phyloP scores from a whole-genome alignment of 73 alveolate species.

The Paramecium primaurelia region DNA sequence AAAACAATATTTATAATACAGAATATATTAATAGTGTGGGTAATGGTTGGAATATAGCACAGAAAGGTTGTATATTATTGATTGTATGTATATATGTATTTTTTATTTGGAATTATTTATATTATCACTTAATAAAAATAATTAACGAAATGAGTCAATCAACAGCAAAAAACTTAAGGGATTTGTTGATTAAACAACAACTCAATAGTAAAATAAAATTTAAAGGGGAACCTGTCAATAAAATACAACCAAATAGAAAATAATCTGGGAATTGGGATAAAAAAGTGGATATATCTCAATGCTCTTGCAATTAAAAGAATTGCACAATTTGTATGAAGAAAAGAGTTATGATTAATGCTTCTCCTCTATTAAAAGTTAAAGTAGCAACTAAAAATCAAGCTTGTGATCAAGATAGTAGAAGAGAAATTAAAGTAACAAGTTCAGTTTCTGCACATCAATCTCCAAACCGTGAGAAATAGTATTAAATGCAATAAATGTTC shows the following conservation, averaged over 20 bases:
- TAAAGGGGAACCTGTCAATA: conserved; percentile 33
- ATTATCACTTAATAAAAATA: not conserved
- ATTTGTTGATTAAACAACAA: conserved; percentile 20
- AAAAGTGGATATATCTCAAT: conserved; percentile 35
- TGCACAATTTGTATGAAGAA: not conserved
- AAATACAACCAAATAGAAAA: not conserved
- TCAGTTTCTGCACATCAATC: conserved; percentile 43
- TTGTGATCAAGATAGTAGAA: conserved; percentile 25
- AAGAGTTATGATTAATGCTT: conserved; percentile 12
- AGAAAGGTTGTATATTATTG: not conserved
- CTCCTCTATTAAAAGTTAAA: conserved; percentile 28
- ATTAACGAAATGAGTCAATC: conserved; percentile 51
- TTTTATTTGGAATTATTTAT: not conserved
- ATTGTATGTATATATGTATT: not conserved
- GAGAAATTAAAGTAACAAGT: conserved; percentile 39
- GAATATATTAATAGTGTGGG: not conserved
- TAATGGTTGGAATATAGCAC: not conserved
- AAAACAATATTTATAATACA: not conserved
- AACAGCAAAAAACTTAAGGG: conserved; percentile 43
- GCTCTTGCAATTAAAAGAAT: conserved; percentile 42
- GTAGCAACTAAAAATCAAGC: not conserved
- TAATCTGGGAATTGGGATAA: conserved; percentile 52
- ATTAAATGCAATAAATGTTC: conserved; percentile 45
- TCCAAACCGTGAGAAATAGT: conserved; percentile 33
- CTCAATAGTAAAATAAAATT: conserved; percentile 9